Percentiles rank a stretch among this genome's conserved stretches.
phyloP scores from a whole-genome alignment of 148 eudicot species.

The Tetragonia tetragonoides region DNA sequence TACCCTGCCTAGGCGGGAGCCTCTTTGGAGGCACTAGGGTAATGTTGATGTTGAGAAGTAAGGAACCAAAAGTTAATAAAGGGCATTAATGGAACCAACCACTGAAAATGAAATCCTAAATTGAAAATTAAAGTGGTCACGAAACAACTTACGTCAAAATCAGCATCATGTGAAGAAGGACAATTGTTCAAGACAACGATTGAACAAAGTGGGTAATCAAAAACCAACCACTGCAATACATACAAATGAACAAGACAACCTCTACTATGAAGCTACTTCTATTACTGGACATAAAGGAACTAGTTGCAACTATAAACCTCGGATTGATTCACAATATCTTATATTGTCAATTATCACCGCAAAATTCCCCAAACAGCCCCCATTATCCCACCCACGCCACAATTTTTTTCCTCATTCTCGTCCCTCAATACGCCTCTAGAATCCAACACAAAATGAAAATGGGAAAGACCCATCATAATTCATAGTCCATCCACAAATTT shows the following conservation, averaged over 20 bases:
- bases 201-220: neutral
- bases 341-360: neutral
- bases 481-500: slow-evolving; percentile 3
- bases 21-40: too few relatives aligned
- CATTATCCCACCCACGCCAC: neutral
- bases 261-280: slow-evolving; percentile 1
- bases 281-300: neutral
- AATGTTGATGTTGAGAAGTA: too few relatives aligned
- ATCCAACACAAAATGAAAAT: neutral
- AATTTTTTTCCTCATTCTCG: neutral
- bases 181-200: too few relatives aligned
- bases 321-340: neutral
- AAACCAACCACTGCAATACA: neutral
- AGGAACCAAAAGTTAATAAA: neutral
- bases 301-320: neutral
- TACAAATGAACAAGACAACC: neutral
- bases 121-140: neutral
- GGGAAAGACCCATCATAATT: neutral
- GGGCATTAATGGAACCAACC: slow-evolving; percentile 8
- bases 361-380: neutral
- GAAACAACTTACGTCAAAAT: neutral
- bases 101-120: neutral
- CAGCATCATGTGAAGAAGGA: neutral
- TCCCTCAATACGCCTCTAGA: neutral
- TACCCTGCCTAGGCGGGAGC: too few relatives aligned